Percentiles rank a stretch among this genome's conserved stretches.
Evolutionary conservation across 108 stramenopile genomes (phyloP).

Genomic region (Cyclotella sp.): DNA sequence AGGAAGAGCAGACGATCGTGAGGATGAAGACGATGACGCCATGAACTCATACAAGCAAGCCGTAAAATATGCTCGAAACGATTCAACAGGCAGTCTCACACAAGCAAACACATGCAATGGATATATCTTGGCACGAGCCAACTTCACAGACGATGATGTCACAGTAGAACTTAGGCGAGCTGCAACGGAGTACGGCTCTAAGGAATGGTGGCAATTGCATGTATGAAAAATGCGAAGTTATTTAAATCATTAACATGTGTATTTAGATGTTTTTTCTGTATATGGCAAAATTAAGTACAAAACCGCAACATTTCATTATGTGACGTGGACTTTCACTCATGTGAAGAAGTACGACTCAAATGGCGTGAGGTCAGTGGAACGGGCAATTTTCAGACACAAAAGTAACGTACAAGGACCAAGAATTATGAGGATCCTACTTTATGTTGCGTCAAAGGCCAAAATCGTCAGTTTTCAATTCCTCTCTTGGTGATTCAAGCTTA

Average conservation of each 20-base stretch:
- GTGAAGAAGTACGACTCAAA: too few relatives aligned
- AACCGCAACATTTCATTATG: too few relatives aligned
- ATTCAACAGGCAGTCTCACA: slow-evolving; percentile 33
- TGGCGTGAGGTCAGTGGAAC: too few relatives aligned
- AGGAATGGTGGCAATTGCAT: slow-evolving; percentile 33
- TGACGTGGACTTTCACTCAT: too few relatives aligned
- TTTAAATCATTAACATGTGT: neutral
- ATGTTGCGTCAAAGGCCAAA: too few relatives aligned
- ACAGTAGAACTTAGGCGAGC: slow-evolving; percentile 40
- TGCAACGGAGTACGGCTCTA: slow-evolving; percentile 35
- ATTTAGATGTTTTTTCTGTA: too few relatives aligned
- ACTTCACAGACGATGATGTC: slow-evolving; percentile 31
- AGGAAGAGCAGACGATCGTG: slow-evolving; percentile 45
- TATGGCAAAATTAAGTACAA: too few relatives aligned
- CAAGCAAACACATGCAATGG: slow-evolving; percentile 53
- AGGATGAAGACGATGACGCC: slow-evolving; percentile 11
- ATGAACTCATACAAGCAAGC: slow-evolving; percentile 42
- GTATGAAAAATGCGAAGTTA: neutral
- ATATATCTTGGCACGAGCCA: slow-evolving; percentile 37
- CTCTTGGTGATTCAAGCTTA: neutral
- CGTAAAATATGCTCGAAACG: slow-evolving; percentile 23
- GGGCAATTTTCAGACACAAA: too few relatives aligned
- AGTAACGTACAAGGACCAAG: too few relatives aligned
- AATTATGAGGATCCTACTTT: too few relatives aligned
- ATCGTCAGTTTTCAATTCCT: too few relatives aligned